Evolutionary conservation across 495 filamentous ascomycete species (phyloP), one percentile per base, ranked within the genome.

Genomic region (Tuber umbilicatum): DNA sequence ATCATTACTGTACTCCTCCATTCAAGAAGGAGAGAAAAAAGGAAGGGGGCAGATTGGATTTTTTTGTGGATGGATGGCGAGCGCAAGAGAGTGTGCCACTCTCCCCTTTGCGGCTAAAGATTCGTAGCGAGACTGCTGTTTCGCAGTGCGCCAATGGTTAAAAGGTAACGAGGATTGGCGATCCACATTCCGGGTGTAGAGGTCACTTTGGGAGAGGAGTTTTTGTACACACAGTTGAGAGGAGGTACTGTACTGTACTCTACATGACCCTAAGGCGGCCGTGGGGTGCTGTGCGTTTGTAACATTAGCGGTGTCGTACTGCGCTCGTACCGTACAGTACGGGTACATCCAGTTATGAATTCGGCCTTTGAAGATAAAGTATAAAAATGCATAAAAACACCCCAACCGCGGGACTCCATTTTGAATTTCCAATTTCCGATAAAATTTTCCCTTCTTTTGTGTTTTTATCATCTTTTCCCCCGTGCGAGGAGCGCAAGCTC

Each of bases 181-280:
- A 64, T 64, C 55, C 55, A 64, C 55, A 64, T 17, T 64, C 55
- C 55, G 55, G 55, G 31, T 64, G 55, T 19, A 64, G 55, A 64
- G 55, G 55, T 64, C 55, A 31, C 55, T 64, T 64, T 64, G 55
- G 55, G 55, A 64, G 16, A 14, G 14, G 55, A 35, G n/a, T n/a
- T n/a, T n/a, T 64, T 64, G 55, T 35, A 31, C 27, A 64, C 16
- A 64, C 27, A 31, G n/a, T 64, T 17, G 42, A 43, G 42, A n/a
- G n/a, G n/a, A n/a, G n/a, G n/a, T 40, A 40, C 39, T 40, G 39
- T 40, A 60, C 50, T 27, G 55, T 64, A 23, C 27, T n/a, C 12
- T 64, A 64, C 55, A 64, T 64, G 55, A 27, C 27, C 55, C 55
- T 64, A 64, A 64, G 55, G 55, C 55, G 55, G 55, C 14, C n/a